phyloP scores from a whole-genome alignment of 139 green algal genomes.

The Asterochloris erici region DNA sequence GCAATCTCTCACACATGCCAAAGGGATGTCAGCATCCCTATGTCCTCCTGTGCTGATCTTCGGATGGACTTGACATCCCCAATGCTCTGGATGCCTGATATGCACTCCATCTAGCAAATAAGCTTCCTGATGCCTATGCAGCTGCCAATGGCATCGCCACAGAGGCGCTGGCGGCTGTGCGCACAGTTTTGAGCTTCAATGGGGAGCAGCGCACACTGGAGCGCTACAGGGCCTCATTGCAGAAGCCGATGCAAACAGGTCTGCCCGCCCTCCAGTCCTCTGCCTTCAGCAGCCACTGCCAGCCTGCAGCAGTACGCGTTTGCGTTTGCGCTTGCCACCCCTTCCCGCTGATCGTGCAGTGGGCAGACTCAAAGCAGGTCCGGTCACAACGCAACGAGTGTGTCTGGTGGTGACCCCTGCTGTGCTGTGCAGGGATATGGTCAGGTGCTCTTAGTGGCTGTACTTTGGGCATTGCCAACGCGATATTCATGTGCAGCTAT shows the following conservation, averaged over 20 bases:
- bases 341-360: too few species aligned
- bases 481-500: constrained; percentile 52
- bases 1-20: too few species aligned
- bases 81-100: too few species aligned
- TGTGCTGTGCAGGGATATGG: constrained; percentile 24
- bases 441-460: constrained; percentile 38
- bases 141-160: constrained; percentile 62
- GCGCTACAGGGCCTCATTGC: constrained; percentile 46
- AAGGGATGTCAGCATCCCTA: too few species aligned
- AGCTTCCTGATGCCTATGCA: constrained; percentile 14
- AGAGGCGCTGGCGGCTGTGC: constrained; percentile 57
- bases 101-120: too few species aligned
- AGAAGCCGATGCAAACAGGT: constrained; percentile 1
- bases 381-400: too few species aligned
- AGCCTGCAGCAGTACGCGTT: too few species aligned
- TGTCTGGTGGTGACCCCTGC: not conserved
- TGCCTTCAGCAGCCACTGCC: not conserved
- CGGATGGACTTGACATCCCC: too few species aligned
- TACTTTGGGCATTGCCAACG: constrained; percentile 32
- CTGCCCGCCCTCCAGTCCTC: not conserved
- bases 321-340: too few species aligned
- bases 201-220: constrained; percentile 41
- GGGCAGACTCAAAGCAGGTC: too few species aligned
- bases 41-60: too few species aligned
- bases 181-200: constrained; percentile 73